Evolutionary conservation across 1,284 basidiomycete genomes (phyloP), one percentile per base, ranked within the genome.

Genomic region (Austroboletus niveus): DNA sequence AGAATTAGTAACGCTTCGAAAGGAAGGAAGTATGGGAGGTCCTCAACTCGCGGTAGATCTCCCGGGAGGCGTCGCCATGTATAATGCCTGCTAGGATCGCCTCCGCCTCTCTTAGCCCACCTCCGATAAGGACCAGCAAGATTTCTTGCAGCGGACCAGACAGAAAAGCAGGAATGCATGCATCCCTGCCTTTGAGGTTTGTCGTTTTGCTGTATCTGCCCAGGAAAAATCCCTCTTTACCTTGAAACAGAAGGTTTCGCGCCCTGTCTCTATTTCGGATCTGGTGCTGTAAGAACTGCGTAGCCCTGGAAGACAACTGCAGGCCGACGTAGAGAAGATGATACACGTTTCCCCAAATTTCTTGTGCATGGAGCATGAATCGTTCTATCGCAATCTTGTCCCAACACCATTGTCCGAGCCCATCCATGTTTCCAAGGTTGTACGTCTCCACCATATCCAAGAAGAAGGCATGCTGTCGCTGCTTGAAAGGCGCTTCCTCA

Each of bases 161-260:
- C 7, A 50, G 29, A 24, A 57, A 44, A 0, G 47, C 36, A 4
- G 56, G 56, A 8, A 35, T 54, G 30, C 56, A 57, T 5, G 9
- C n/a, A 11, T 57, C 51, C 24, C 10, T 44, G 2, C 20, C 53
- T 12, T 38, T 45, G 1, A 24, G 10, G 17, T 48, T 17, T 0
- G 42, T 57, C 0, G 49, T 45, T 12, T 56, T 57, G 45, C 54
- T 57, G 15, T 56, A 53, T 7, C 45, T 30, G 0, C 30, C 14
- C 0, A 56, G 1, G 0, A 57, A 27, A n/a, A 53, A 15, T 1
- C 29, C 34, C 34, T 56, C 45, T 0, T 35, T 38, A 5, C 50
- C 55, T 11, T 57, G 54, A 4, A 55, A 39, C 2, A 53, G 22
- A 0, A 55, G 12, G 2, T 55, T 55, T 1, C 38, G 42, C 5